Conservation (phyloP, 1,284 basidiomycete species). For the Rhodotorula sp. region DNA sequence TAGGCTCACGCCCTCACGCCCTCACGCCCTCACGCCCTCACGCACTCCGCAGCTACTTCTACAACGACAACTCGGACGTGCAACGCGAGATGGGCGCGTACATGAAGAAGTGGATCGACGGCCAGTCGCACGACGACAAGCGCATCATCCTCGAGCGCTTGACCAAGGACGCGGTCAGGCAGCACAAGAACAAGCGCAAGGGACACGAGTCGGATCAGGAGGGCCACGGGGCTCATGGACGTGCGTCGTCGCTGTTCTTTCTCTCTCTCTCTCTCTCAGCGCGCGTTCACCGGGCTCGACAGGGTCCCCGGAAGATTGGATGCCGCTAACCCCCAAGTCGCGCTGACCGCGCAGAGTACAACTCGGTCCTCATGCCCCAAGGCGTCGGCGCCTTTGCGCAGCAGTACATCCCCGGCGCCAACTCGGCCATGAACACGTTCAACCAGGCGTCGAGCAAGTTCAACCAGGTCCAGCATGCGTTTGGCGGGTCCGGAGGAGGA, state of each 20-base stretch:
- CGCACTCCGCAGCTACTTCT: conserved; percentile 56
- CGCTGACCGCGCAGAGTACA: conserved; percentile 14
- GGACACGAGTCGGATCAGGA: conserved; percentile 41
- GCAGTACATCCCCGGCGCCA: conserved; percentile 35
- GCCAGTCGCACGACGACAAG: conserved; percentile 43
- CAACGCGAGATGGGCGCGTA: conserved; percentile 73
- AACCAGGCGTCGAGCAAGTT: conserved; percentile 25
- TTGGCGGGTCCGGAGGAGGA: not conserved
- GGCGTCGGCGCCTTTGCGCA: conserved; percentile 33
- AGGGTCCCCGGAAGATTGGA: too few species aligned
- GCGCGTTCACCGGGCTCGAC: too few species aligned
- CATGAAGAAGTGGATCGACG: conserved; percentile 61
- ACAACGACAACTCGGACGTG: conserved; percentile 63
- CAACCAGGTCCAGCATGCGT: not conserved
- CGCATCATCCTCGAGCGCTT: conserved; percentile 43
- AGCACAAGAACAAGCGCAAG: conserved; percentile 45
- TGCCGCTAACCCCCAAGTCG: too few species aligned
- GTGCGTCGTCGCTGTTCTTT: not conserved
- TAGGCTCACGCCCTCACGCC: conserved; percentile 52
- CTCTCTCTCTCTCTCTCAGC: too few species aligned
- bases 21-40: conserved; percentile 55
- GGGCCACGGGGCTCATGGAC: conserved; percentile 35
- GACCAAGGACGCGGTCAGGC: conserved; percentile 44
- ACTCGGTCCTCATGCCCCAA: conserved; percentile 34
- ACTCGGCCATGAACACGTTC: conserved; percentile 23